These are phyloP conservation scores for Torulaspora microellipsoides DNA, from an alignment of 805 yeast species.

Conservation along the genomic window DNA sequence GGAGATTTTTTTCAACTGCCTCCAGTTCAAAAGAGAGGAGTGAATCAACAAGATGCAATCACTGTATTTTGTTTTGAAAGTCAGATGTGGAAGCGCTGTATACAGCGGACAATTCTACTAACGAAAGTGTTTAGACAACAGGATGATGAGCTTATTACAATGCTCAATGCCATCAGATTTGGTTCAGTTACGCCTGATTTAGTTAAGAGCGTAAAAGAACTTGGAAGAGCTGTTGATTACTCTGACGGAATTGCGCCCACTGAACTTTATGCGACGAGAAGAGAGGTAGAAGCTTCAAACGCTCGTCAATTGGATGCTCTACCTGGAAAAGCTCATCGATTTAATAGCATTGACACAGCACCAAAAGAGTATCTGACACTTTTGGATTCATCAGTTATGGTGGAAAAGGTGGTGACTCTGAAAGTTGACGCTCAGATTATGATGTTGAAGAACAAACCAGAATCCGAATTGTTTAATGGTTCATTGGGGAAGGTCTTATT, in stretches of 20 bases:
- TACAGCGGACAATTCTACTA: slow-evolving; percentile 63
- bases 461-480: slow-evolving; percentile 74
- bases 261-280: slow-evolving; percentile 79
- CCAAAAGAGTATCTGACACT: slow-evolving; percentile 30
- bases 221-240: slow-evolving; percentile 56
- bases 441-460: slow-evolving; percentile 81
- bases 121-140: slow-evolving; percentile 83
- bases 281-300: slow-evolving; percentile 81
- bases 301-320: slow-evolving; percentile 44
- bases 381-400: slow-evolving; percentile 62
- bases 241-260: slow-evolving; percentile 84
- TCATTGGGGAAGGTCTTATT: slow-evolving; percentile 69
- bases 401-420: slow-evolving; percentile 55
- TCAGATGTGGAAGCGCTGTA: slow-evolving; percentile 57
- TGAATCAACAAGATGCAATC: slow-evolving; percentile 27
- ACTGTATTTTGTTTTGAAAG: slow-evolving; percentile 71
- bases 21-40: slow-evolving; percentile 58
- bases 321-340: slow-evolving; percentile 44
- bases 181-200: slow-evolving; percentile 58
- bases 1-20: slow-evolving; percentile 98
- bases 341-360: slow-evolving; percentile 43
- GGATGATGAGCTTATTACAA: slow-evolving; percentile 64
- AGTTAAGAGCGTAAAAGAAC: slow-evolving; percentile 42
- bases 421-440: slow-evolving; percentile 92
- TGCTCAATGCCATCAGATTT: slow-evolving; percentile 74